Conservation (phyloP, 202 grass and related monocot genomes). For the Brachypodium distachyon region DNA sequence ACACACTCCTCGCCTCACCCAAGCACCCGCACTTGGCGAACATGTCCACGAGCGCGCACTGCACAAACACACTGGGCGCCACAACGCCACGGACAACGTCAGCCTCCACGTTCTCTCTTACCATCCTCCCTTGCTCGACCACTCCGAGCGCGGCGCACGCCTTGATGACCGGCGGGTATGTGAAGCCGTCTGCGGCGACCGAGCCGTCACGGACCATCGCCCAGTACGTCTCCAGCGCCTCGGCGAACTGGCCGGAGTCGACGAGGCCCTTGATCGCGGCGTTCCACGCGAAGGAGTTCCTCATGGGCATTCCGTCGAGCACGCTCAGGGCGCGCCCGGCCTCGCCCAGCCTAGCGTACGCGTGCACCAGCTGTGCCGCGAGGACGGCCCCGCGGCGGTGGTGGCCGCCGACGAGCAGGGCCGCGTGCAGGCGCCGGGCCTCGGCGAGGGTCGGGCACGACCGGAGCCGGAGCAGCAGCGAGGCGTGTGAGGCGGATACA, state of each 20-base stretch:
- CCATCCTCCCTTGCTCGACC: slow-evolving; percentile 24
- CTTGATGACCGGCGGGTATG: slow-evolving; percentile 45
- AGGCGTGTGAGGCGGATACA: slow-evolving; percentile 4
- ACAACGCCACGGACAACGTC: neutral
- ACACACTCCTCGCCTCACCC: slow-evolving; percentile 33
- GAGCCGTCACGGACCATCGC: slow-evolving; percentile 3
- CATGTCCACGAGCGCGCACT: slow-evolving; percentile 53
- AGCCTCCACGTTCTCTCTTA: neutral
- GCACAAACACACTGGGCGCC: slow-evolving; percentile 30
- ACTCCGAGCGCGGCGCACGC: slow-evolving; percentile 29
- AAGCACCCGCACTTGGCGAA: slow-evolving; percentile 50
- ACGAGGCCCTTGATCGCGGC: slow-evolving; percentile 41
- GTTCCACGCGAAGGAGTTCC: slow-evolving; percentile 61
- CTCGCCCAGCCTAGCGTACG: slow-evolving; percentile 3
- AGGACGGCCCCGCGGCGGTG: slow-evolving; percentile 5
- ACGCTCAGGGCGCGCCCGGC: slow-evolving; percentile 5
- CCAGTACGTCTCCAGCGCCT: slow-evolving; percentile 27
- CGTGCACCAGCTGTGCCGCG: slow-evolving; percentile 34
- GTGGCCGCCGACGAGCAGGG: slow-evolving; percentile 23
- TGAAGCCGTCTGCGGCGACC: slow-evolving; percentile 20
- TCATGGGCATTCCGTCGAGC: slow-evolving; percentile 36
- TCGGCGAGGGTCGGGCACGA: neutral
- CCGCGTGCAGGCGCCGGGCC: slow-evolving; percentile 19
- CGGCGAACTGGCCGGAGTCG: neutral
- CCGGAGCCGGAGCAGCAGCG: slow-evolving; percentile 38